These are phyloP conservation scores for Centella asiatica DNA, from an alignment of 129 eudicot genomes.

Conservation along the genomic window DNA sequence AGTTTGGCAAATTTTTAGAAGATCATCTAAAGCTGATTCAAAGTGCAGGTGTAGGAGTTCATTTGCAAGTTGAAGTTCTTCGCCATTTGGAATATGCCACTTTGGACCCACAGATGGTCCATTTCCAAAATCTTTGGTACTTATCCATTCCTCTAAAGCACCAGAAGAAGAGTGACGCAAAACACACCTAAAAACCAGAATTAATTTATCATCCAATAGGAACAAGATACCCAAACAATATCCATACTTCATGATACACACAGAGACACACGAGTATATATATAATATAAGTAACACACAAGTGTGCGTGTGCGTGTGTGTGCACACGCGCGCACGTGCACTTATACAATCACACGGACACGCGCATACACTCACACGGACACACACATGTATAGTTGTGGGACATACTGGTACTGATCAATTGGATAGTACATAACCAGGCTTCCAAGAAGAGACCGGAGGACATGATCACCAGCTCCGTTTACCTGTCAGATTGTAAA, in stretches of 20 bases:
- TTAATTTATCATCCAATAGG: neutral
- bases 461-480: conserved; percentile 93
- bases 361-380: no score
- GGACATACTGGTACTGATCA: conserved; percentile 79
- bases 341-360: no score
- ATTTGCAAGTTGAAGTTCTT: conserved; percentile 82
- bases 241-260: neutral
- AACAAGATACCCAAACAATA: neutral
- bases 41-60: conserved; percentile 77
- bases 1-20: conserved; percentile 66
- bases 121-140: conserved; percentile 58
- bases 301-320: no score
- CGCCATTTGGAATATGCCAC: conserved; percentile 81
- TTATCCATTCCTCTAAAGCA: conserved; percentile 77
- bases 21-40: conserved; percentile 74
- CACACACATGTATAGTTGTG: conserved; percentile 9
- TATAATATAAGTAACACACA: no score
- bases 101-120: conserved; percentile 46
- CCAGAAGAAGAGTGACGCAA: conserved; percentile 41
- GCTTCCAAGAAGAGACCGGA: conserved; percentile 89
- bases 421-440: conserved; percentile 88
- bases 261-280: no score
- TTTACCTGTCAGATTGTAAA: conserved; percentile 51
- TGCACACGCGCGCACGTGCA: no score
- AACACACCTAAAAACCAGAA: conserved; percentile 56